These are phyloP conservation scores for Oryza meyeriana DNA, from an alignment of 176 grass and related monocot species.

Conservation along the genomic window DNA sequence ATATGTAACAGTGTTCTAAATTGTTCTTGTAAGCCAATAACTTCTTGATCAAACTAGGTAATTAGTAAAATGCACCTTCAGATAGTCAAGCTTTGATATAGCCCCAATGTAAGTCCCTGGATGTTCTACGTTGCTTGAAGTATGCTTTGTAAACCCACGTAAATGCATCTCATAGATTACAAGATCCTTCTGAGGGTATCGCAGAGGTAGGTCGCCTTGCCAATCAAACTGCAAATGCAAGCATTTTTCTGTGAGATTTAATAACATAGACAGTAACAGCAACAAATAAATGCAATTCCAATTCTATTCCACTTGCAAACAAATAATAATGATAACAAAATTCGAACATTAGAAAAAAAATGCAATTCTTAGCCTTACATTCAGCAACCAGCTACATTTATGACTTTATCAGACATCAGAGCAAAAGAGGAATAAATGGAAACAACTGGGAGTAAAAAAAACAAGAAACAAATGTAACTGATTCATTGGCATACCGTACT, in stretches of 20 bases:
- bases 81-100: slow-evolving; percentile 75
- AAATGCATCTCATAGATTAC: slow-evolving; percentile 96
- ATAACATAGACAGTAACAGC: background rate
- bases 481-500: slow-evolving; percentile 36
- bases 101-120: slow-evolving; percentile 82
- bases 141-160: slow-evolving; percentile 84
- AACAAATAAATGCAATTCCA: background rate
- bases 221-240: slow-evolving; percentile 81
- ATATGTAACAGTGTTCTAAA: background rate
- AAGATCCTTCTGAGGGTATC: slow-evolving; percentile 61
- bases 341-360: background rate
- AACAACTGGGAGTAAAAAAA: background rate
- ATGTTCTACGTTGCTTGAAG: slow-evolving; percentile 61
- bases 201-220: slow-evolving; percentile 75
- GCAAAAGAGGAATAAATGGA: background rate
- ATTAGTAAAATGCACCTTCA: slow-evolving; percentile 55
- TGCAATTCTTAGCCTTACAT: background rate
- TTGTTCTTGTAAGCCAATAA: background rate
- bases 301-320: slow-evolving; percentile 15
- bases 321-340: background rate
- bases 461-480: background rate
- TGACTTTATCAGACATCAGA: background rate
- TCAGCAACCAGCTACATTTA: background rate
- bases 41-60: background rate
- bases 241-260: slow-evolving; percentile 17